phyloP scores from a whole-genome alignment of 2,329 filamentous ascomycete genomes.

The Alternaria ventricosa region DNA sequence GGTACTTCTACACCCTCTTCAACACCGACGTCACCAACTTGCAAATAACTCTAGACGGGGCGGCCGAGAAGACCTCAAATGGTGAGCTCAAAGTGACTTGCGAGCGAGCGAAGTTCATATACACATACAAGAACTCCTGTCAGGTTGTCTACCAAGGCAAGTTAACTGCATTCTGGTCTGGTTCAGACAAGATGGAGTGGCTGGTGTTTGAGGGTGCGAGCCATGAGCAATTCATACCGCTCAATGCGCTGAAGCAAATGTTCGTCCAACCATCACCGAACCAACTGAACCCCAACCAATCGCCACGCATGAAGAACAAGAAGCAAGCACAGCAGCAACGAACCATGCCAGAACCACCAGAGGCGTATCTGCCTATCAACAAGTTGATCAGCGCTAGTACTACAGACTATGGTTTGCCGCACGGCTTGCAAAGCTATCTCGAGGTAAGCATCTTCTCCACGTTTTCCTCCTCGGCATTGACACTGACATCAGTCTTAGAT shows the following conservation, averaged over 20 bases:
- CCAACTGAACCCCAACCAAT: slow-evolving; percentile 60
- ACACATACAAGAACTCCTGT: slow-evolving; percentile 84
- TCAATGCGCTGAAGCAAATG: slow-evolving; percentile 61
- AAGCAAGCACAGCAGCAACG: slow-evolving; percentile 51
- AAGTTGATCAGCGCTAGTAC: slow-evolving; percentile 55
- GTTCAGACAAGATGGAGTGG: slow-evolving; percentile 77
- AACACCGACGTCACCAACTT: slow-evolving; percentile 82
- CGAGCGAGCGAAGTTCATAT: slow-evolving; percentile 78
- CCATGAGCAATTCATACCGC: slow-evolving; percentile 84
- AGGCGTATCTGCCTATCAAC: slow-evolving; percentile 54
- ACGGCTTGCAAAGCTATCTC: slow-evolving; percentile 64
- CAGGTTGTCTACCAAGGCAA: slow-evolving; percentile 81
- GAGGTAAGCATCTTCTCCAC: slow-evolving; percentile 58
- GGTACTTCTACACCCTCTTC: slow-evolving; percentile 91
- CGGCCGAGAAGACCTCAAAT: slow-evolving; percentile 62
- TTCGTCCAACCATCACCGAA: slow-evolving; percentile 56
- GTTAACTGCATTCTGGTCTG: slow-evolving; percentile 80
- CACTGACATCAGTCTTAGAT: slow-evolving; percentile 55
- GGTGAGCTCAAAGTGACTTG: slow-evolving; percentile 79
- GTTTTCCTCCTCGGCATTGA: slow-evolving; percentile 15
- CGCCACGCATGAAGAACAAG: slow-evolving; percentile 61
- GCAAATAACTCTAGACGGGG: slow-evolving; percentile 81
- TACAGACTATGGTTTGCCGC: slow-evolving; percentile 62
- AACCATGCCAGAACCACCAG: slow-evolving; percentile 29
- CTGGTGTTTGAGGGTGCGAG: slow-evolving; percentile 79